Evolutionary conservation across 345 rosid genomes (phyloP).

Genomic region (Streptanthus diversifolius): DNA sequence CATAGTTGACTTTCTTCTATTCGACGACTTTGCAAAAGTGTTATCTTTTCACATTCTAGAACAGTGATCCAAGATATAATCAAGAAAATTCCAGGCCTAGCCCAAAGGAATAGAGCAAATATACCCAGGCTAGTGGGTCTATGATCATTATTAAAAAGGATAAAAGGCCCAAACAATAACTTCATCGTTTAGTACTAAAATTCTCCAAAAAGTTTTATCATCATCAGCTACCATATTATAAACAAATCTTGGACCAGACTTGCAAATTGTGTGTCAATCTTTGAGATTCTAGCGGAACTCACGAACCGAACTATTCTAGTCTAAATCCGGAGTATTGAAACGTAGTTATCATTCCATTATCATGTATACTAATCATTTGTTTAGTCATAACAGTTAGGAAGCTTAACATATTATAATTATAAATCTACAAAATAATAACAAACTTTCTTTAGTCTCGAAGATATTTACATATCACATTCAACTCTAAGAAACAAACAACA

Average conservation of each 20-base stretch:
- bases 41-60: conserved; percentile 12
- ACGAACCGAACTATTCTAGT: not conserved
- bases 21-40: not conserved
- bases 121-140: not conserved
- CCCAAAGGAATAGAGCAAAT: not conserved
- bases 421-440: not conserved
- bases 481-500: conserved; percentile 8
- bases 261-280: not conserved
- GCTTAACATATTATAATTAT: not conserved
- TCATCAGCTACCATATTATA: not conserved
- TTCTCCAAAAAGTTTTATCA: not conserved
- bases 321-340: not conserved
- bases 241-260: not conserved
- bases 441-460: not conserved
- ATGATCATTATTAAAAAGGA: not conserved
- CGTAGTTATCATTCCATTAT: not conserved
- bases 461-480: not conserved
- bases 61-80: not conserved
- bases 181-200: not conserved
- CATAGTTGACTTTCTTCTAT: conserved; percentile 17
- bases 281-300: not conserved
- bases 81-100: not conserved
- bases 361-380: not conserved
- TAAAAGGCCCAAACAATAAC: not conserved
- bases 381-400: no score